phyloP scores from a whole-genome alignment of 768 basidiomycete species.

The Russula sp. region DNA sequence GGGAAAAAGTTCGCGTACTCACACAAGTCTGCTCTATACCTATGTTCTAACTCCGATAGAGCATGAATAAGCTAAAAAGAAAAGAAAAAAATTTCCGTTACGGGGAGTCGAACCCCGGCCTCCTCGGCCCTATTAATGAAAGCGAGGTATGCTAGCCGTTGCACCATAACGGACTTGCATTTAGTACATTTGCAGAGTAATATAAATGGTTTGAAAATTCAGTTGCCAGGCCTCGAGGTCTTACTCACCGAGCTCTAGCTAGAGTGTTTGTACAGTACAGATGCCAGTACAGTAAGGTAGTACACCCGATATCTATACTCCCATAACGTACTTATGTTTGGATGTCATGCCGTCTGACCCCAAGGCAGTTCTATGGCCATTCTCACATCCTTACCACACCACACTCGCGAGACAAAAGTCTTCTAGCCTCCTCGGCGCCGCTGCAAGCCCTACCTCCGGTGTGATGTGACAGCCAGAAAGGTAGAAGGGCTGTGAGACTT shows the following conservation, averaged over 20 bases:
- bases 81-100: slow-evolving; percentile 11
- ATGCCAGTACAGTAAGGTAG: background rate
- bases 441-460: background rate
- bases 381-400: background rate
- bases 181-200: background rate
- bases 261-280: too few species aligned
- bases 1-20: too few species aligned
- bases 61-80: background rate
- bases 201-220: background rate
- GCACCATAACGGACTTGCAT: slow-evolving; percentile 19
- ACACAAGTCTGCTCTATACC: too few species aligned
- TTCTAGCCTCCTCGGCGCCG: background rate
- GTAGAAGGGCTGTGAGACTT: background rate
- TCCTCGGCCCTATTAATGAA: slow-evolving; percentile 14
- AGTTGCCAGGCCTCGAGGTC: too few species aligned
- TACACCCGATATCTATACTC: background rate
- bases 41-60: too few species aligned
- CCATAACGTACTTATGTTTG: background rate
- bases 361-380: background rate
- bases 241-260: too few species aligned
- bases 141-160: slow-evolving; percentile 24
- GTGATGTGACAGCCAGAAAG: background rate
- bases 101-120: slow-evolving; percentile 23
- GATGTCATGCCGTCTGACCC: background rate
- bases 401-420: background rate